These are phyloP conservation scores for Haematococcus sp. DNA, from an alignment of 139 green algal genomes.

Conservation along the genomic window DNA sequence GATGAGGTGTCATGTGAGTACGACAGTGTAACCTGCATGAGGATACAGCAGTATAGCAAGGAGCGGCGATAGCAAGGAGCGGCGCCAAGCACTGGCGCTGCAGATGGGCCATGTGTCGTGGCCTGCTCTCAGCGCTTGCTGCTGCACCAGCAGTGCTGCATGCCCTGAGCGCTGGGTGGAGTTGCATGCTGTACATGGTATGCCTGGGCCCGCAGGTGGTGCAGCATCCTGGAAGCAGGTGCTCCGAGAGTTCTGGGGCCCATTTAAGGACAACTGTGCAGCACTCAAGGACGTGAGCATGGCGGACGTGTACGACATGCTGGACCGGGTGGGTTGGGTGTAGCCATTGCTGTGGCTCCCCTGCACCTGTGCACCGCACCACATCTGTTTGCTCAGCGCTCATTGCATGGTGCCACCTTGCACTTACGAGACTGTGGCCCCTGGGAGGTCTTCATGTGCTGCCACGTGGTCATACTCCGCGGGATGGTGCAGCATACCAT, in stretches of 20 bases:
- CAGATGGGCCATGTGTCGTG: background rate
- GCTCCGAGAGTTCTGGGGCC: conserved; percentile 63
- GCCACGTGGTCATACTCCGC: no score
- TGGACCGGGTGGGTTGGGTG: conserved; percentile 42
- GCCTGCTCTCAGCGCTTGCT: no score
- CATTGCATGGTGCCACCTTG: no score
- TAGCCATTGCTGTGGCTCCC: conserved; percentile 19
- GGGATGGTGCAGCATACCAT: no score
- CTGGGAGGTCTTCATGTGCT: no score
- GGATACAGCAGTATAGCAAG: no score
- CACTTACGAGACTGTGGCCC: no score
- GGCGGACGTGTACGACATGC: conserved; percentile 58
- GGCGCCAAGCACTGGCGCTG: background rate
- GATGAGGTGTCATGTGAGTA: conserved; percentile 62
- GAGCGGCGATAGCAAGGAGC: no score
- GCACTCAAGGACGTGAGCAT: conserved; percentile 29
- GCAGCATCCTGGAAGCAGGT: conserved; percentile 45
- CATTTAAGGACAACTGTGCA: conserved; percentile 47
- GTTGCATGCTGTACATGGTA: background rate
- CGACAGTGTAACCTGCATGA: background rate
- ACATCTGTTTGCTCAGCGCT: no score
- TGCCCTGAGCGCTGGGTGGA: background rate
- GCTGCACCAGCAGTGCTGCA: no score
- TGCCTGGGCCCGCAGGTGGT: conserved; percentile 33
- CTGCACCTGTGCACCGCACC: conserved; percentile 37